Evolutionary conservation across 208 protist genomes (phyloP), one percentile per base, ranked within the genome.

Genomic region (Acanthamoeba polyphaga): DNA sequence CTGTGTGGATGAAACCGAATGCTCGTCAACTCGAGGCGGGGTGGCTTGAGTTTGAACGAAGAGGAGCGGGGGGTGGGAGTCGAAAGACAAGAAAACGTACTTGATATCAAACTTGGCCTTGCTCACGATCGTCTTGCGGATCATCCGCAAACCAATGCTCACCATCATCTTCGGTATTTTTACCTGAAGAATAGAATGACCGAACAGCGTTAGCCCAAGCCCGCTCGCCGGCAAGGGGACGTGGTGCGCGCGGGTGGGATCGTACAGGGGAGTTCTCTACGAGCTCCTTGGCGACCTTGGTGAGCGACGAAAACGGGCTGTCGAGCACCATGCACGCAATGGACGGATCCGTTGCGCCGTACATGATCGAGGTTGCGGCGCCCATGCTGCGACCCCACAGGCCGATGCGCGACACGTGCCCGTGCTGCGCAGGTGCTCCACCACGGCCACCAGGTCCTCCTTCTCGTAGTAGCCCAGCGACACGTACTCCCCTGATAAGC

Each of bases 391-490:
- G 51, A 13, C 85, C 85, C 85, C 85, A 92, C 27, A 92, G 62
- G 24, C 87, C 95, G 32, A 96, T 96, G 1, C 80, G 97, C 19
- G 95, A 89, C n/a, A 95, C 94, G 93, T 95, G n/a, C 72, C 93
- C 38, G 92, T 72, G 9, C 78, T 32, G 60, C 96, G 78, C 34
- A 99, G 96, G 91, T 98, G 98, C 66, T 99, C 98, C 10, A 99
- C 97, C 53, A 99, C 97, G 1, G 97, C 96, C 12, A 96, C 97
- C 12, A 99, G 95, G 97, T 99, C 99, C 76, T 99, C 97, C 68
- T 98, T 98, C 95, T 99, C 99, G 96, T 98, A 99, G 96, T 98
- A 98, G 24, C 99, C 99, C 46, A 99, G 97, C 27, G 98, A 99
- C 64, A 99, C 99, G 97, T 98, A 99, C 96, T 99, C 98, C 7